A percentile compares a stretch with the other conserved stretches of the same genome.
phyloP scores from a whole-genome alignment of 768 basidiomycete species.

The Mycena alexandri region DNA sequence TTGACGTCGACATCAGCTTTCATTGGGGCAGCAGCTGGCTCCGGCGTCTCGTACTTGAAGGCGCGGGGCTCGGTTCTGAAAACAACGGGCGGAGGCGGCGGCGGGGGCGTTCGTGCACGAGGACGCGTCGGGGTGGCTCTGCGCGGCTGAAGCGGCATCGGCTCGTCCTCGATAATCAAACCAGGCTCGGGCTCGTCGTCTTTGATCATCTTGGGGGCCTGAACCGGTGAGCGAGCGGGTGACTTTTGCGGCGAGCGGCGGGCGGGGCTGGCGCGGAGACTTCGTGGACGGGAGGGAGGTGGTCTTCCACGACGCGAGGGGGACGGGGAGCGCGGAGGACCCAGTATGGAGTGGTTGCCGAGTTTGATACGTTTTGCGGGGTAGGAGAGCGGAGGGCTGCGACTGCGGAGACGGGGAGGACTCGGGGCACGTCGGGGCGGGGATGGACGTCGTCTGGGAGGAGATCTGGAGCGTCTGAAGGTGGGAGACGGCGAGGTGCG shows the following conservation, averaged over 20 bases:
- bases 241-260: conserved; percentile 15
- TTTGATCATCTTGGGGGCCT: background rate
- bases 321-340: conserved; percentile 12
- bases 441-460: conserved; percentile 23
- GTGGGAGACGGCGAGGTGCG: conserved; percentile 23
- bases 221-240: background rate
- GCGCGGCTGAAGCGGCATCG: background rate
- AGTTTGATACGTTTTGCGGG: conserved; percentile 31
- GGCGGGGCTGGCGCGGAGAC: conserved; percentile 8
- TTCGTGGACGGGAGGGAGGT: conserved; percentile 6
- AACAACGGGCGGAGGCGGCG: background rate
- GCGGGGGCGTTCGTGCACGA: conserved; percentile 6
- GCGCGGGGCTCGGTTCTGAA: background rate
- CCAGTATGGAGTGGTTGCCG: conserved; percentile 24
- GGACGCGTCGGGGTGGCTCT: conserved; percentile 13
- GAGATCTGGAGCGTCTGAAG: conserved; percentile 27
- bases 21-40: background rate
- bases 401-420: conserved; percentile 26
- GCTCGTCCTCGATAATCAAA: conserved; percentile 28
- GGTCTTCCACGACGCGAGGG: conserved; percentile 6
- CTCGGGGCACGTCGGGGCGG: conserved; percentile 5
- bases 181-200: conserved; percentile 28
- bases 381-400: conserved; percentile 27
- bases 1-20: conserved; percentile 8
- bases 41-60: background rate